Base-by-base conservation (phyloP, 768 basidiomycete species). In the Trametes cinnabarina region DNA sequence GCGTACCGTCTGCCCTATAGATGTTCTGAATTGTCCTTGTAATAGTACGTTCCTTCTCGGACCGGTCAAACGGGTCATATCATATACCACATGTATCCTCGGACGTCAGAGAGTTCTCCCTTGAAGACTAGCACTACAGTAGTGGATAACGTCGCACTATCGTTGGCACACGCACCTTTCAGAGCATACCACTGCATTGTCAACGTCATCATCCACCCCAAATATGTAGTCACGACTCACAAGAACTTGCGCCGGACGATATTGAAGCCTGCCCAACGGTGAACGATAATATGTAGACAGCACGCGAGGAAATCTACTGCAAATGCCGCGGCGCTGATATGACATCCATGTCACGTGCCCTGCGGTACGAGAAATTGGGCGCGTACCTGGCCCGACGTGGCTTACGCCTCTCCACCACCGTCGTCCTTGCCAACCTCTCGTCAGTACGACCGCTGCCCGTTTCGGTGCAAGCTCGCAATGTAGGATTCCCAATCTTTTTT, bases 311-410 rank as follows among this genome's bases (percentile, higher is more conserved):
- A 32, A 32, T 5, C 30, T 32, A 11, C n/a, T 6, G 30, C 5
- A 32, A 4, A 39, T 39, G 37, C 7, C 30, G 37, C 37, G 37
- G 10, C 17, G 37, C 37, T 39, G 15, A 10, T 15, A 10, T 39
- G 37, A 39, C 37, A 8, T 39, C 30, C 37, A 39, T 9, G 46
- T 53, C 47, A 58, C 57, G 57, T 55, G 54, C 25, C 8, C 40
- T 30, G 46, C 54, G 47, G 54, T 55, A 55, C 54, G 28, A 32
- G 37, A 47, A 47, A 47, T 47, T 37, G 34, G 44, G 53, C 53
- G 44, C 47, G 53, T 47, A n/a, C 53, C 53, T 55, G 44, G 54
- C 54, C 54, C 54, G 54, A 55, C 54, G 54, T 55, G 54, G 54
- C 54, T 55, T 47, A 47, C 46, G 46, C 46, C 54, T 55, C 54